A percentile compares a stretch with the other conserved stretches of the same genome.
Conservation (phyloP, 805 yeast genomes). For the Clavispora phyllophila region DNA sequence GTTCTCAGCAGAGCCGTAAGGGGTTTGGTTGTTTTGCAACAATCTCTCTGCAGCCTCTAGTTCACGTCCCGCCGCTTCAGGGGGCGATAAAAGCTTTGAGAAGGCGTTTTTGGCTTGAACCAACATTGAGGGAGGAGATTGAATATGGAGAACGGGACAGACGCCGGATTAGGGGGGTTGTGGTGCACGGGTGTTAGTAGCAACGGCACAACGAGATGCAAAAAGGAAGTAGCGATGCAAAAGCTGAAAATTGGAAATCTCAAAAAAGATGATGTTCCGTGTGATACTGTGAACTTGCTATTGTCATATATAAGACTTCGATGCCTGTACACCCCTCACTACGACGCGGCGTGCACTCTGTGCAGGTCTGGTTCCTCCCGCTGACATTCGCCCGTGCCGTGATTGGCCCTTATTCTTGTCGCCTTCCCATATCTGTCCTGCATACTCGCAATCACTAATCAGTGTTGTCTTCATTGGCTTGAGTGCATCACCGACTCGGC, state of each 20-base stretch:
- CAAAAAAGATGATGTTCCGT: neutral
- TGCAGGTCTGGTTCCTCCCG: neutral
- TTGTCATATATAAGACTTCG: neutral
- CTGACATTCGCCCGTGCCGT: neutral
- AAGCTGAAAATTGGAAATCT: neutral
- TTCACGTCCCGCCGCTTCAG: slow-evolving; percentile 21
- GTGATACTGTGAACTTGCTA: neutral
- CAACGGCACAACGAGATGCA: neutral
- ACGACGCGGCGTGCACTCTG: neutral
- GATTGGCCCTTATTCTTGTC: neutral
- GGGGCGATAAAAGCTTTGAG: slow-evolving; percentile 19
- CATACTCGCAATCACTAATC: neutral
- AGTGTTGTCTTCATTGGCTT: neutral
- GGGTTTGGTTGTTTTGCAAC: slow-evolving; percentile 28
- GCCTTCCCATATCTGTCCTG: neutral
- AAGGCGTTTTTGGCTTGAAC: slow-evolving; percentile 30
- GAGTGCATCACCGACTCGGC: neutral
- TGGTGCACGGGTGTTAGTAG: neutral
- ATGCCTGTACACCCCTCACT: neutral
- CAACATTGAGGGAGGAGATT: slow-evolving; percentile 5
- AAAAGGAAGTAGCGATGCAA: neutral
- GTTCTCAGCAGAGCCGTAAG: slow-evolving; percentile 32
- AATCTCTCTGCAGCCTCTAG: slow-evolving; percentile 27
- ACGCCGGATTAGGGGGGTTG: neutral
- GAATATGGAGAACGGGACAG: neutral